Evolutionary conservation across 1,284 basidiomycete genomes (phyloP).

Genomic region (Moniliella sp.): DNA sequence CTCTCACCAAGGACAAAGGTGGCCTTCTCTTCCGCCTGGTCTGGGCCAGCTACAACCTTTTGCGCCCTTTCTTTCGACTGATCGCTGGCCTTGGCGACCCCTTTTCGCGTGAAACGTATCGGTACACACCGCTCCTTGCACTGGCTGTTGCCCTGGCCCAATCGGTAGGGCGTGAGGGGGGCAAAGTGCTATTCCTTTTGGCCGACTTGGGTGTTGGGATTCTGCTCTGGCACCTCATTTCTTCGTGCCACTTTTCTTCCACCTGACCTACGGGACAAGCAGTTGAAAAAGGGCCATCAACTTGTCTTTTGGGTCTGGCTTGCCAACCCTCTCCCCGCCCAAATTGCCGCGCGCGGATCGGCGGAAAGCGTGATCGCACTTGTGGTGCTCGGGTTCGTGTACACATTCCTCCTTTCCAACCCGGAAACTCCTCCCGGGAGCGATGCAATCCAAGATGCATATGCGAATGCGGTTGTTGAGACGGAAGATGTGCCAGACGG

Average conservation of each 20-base stretch:
- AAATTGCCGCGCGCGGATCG: constrained; percentile 84
- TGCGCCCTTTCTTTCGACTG: constrained; percentile 10
- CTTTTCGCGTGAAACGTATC: constrained; percentile 76
- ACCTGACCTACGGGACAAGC: no score
- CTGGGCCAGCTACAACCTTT: constrained; percentile 7
- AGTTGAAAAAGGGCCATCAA: no score
- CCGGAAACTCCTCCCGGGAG: no score
- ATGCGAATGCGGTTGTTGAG: no score
- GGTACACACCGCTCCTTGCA: constrained; percentile 83
- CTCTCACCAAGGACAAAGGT: no score
- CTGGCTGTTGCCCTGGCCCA: constrained; percentile 59
- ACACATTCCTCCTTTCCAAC: constrained; percentile 34
- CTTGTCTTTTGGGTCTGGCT: no score
- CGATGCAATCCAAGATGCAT: no score
- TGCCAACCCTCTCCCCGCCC: constrained; percentile 77
- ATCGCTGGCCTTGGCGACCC: constrained; percentile 44
- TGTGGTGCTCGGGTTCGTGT: constrained; percentile 56
- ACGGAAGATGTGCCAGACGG: no score
- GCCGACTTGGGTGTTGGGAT: constrained; percentile 63
- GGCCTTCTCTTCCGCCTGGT: constrained; percentile 7
- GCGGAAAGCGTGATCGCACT: constrained; percentile 70
- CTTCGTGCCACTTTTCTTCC: no score
- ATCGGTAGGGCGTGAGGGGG: constrained; percentile 40
- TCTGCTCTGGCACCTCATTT: constrained; percentile 52
- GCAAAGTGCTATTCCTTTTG: constrained; percentile 69